phyloP scores from a whole-genome alignment of 257 asterid species.

The Jasminum sambac region DNA sequence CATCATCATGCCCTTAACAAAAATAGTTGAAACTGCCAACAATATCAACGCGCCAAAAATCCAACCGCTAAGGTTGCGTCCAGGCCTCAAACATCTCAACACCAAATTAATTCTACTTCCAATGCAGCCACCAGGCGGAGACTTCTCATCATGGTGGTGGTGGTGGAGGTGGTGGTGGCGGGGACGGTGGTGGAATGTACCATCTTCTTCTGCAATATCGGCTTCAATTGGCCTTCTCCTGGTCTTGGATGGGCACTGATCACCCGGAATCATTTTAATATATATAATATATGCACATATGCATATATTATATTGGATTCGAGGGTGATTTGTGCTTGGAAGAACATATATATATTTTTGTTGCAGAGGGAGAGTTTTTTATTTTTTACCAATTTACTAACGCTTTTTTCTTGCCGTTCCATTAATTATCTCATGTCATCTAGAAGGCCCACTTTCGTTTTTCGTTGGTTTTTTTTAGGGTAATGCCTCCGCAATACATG shows the following conservation, averaged over 20 bases:
- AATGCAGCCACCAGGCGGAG: neutral
- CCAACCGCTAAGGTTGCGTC: conserved; percentile 31
- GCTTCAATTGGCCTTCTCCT: conserved; percentile 31
- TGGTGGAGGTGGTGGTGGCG: neutral
- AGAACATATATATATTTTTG: neutral
- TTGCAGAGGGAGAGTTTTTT: neutral
- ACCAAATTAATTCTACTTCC: conserved; percentile 8
- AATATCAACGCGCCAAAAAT: conserved; percentile 25
- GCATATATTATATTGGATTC: conserved; percentile 1
- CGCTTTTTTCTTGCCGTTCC: conserved; percentile 11
- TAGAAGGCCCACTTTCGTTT: conserved; percentile 17
- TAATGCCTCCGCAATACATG: conserved; percentile 36
- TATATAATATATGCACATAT: neutral
- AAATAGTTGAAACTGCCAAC: conserved; percentile 28
- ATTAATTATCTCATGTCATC: neutral
- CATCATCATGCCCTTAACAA: conserved; percentile 35
- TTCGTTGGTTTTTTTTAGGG: conserved; percentile 21
- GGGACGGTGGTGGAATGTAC: neutral
- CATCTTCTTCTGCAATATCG: conserved; percentile 27
- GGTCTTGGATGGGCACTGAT: conserved; percentile 5
- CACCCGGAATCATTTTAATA: neutral
- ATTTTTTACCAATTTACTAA: neutral
- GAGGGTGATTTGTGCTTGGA: neutral
- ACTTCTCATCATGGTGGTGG: neutral
- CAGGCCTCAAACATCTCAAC: conserved; percentile 22